Conservation (phyloP, 805 yeast species). For the Torulaspora franciscae region DNA sequence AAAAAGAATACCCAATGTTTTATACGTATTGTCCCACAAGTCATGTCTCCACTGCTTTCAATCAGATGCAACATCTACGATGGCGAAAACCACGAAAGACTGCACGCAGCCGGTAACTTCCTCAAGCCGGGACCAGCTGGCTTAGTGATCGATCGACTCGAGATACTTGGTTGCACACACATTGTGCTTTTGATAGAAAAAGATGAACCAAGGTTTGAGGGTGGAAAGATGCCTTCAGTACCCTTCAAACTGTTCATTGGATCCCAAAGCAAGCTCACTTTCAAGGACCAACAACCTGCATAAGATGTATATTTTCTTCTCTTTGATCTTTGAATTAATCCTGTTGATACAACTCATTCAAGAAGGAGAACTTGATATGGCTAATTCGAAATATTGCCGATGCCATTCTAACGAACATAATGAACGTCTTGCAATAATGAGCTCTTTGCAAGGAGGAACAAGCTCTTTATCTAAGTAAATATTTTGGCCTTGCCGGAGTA, state of each 20-base stretch:
- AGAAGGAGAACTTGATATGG: too few relatives aligned
- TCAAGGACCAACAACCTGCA: slow-evolving; percentile 5
- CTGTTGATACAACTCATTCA: too few relatives aligned
- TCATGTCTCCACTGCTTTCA: slow-evolving; percentile 1
- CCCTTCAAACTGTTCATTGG: slow-evolving; percentile 10
- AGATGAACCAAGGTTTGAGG: slow-evolving; percentile 11
- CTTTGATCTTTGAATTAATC: too few relatives aligned
- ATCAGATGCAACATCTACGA: slow-evolving; percentile 25
- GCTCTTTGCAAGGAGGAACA: too few relatives aligned
- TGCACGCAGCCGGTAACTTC: slow-evolving; percentile 14
- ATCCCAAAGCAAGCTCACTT: slow-evolving; percentile 9
- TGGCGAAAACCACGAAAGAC: slow-evolving; percentile 11
- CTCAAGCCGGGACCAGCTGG: slow-evolving; percentile 14
- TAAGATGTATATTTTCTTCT: too few relatives aligned
- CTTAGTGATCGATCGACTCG: slow-evolving; percentile 17
- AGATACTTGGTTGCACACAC: slow-evolving; percentile 4
- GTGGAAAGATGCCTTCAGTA: background rate
- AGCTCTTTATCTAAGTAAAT: too few relatives aligned
- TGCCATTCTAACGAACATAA: too few relatives aligned
- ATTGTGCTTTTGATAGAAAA: slow-evolving; percentile 21
- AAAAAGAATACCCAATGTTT: slow-evolving; percentile 14
- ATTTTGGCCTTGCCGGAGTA: too few relatives aligned
- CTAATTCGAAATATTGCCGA: too few relatives aligned
- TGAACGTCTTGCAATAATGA: too few relatives aligned
- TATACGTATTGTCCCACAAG: slow-evolving; percentile 20